phyloP scores from a whole-genome alignment of 176 grass and related monocot genomes.

The Pharus latifolius region DNA sequence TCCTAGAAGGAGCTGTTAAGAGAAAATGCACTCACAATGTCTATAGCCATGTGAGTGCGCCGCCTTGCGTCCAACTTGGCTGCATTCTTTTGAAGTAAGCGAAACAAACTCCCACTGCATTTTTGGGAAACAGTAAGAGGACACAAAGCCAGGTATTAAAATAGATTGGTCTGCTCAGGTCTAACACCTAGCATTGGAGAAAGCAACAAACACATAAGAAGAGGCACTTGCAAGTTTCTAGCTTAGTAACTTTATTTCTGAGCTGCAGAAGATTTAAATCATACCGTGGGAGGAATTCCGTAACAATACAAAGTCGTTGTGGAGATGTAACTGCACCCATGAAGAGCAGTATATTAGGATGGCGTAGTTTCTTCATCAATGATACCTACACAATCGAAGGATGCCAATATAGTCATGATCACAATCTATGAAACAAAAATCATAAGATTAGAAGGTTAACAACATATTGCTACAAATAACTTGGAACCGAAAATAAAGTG shows the following conservation, averaged over 20 bases:
- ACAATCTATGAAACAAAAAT: neutral
- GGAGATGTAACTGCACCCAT: slow-evolving; percentile 81
- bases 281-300: slow-evolving; percentile 84
- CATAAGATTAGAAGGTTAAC: neutral
- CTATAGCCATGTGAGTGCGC: slow-evolving; percentile 68
- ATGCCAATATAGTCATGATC: neutral
- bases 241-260: neutral
- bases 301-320: slow-evolving; percentile 80
- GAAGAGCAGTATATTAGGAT: slow-evolving; percentile 94
- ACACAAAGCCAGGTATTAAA: slow-evolving; percentile 4
- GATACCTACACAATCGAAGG: slow-evolving; percentile 48
- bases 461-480: neutral
- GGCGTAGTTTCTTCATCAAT: slow-evolving; percentile 84
- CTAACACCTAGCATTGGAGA: neutral
- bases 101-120: slow-evolving; percentile 81
- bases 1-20: neutral
- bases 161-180: neutral
- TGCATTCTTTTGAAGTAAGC: slow-evolving; percentile 68
- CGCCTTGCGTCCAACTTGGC: slow-evolving; percentile 66
- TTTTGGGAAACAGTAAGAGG: neutral
- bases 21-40: slow-evolving; percentile 61
- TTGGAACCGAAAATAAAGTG: neutral
- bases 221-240: neutral
- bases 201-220: neutral
- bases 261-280: neutral